Conservation (phyloP, 2,329 filamentous ascomycete genomes). For the Colletotrichum trifolii region DNA sequence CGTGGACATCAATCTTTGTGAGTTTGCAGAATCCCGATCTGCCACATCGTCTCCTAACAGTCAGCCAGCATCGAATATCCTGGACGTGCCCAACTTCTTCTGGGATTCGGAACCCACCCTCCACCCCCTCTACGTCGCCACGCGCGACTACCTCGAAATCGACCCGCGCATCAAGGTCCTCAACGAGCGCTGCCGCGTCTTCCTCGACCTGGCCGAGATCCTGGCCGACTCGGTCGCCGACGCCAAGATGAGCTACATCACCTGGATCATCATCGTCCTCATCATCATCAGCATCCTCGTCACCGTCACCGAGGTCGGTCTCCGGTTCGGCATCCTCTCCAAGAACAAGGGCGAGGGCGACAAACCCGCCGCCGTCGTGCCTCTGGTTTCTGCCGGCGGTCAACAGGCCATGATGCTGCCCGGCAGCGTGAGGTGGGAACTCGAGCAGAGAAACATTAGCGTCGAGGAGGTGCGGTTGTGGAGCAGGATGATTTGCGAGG, state of each 20-base stretch:
- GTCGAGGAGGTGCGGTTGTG: slow-evolving; percentile 39
- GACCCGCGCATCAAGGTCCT: slow-evolving; percentile 95
- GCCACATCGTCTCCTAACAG: neutral
- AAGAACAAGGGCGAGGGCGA: slow-evolving; percentile 44
- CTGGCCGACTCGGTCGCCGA: slow-evolving; percentile 92
- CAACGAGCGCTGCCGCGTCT: slow-evolving; percentile 96
- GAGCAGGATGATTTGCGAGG: slow-evolving; percentile 39
- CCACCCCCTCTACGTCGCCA: slow-evolving; percentile 91
- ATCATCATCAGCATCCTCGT: slow-evolving; percentile 93
- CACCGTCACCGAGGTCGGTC: slow-evolving; percentile 87
- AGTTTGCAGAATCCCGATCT: slow-evolving; percentile 49
- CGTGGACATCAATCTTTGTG: slow-evolving; percentile 97
- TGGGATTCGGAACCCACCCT: slow-evolving; percentile 97
- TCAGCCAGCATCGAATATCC: slow-evolving; percentile 84
- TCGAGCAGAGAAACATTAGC: slow-evolving; percentile 34
- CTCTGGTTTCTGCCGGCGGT: slow-evolving; percentile 12
- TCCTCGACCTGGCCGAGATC: slow-evolving; percentile 95
- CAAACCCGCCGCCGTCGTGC: neutral
- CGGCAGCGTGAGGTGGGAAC: slow-evolving; percentile 34
- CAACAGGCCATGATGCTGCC: neutral
- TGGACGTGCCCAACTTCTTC: slow-evolving; percentile 97
- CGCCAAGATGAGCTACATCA: slow-evolving; percentile 94
- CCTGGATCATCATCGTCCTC: slow-evolving; percentile 97
- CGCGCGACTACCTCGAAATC: slow-evolving; percentile 97
- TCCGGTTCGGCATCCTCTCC: slow-evolving; percentile 82